Percentiles rank a stretch among this genome's conserved stretches.
Conservation (phyloP, 1,284 basidiomycete genomes). For the Paramarasmius palmivorus region DNA sequence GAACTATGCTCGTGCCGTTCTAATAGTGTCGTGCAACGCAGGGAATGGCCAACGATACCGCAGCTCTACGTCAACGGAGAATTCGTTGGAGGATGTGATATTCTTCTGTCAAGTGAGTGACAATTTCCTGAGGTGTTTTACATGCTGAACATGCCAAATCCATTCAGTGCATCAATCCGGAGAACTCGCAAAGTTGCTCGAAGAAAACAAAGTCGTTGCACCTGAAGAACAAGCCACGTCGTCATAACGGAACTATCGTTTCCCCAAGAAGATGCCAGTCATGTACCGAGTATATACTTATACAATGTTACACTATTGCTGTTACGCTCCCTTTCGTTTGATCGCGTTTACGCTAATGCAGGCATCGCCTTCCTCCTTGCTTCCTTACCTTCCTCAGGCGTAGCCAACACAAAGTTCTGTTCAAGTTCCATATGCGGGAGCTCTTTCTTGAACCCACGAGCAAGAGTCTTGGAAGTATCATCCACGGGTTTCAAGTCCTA, state of each 20-base stretch:
- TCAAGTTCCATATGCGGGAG: conserved; percentile 63
- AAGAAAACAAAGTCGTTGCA: conserved; percentile 69
- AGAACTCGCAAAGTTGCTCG: conserved; percentile 87
- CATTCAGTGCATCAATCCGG: conserved; percentile 91
- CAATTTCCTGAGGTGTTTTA: no score
- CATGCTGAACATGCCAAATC: conserved; percentile 5
- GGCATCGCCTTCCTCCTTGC: conserved; percentile 24
- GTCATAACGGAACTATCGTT: no score
- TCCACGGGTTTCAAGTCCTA: conserved; percentile 52
- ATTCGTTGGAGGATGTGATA: conserved; percentile 97
- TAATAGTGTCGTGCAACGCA: conserved; percentile 34
- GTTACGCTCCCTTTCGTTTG: no score
- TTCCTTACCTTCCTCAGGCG: conserved; percentile 46
- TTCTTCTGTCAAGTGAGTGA: conserved; percentile 84
- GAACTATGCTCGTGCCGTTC: no score
- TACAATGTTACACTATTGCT: no score
- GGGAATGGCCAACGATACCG: conserved; percentile 98
- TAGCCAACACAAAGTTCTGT: conserved; percentile 62
- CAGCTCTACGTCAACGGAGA: conserved; percentile 95
- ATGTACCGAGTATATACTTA: no score
- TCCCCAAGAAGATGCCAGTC: no score
- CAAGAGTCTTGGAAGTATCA: conserved; percentile 53
- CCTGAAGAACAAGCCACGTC: conserved; percentile 1
- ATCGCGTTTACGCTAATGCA: no score
- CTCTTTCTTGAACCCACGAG: conserved; percentile 62